Percentiles rank a stretch among this genome's conserved stretches.
phyloP scores from a whole-genome alignment of 345 rosid genomes.

The Eucalyptus regnans region DNA sequence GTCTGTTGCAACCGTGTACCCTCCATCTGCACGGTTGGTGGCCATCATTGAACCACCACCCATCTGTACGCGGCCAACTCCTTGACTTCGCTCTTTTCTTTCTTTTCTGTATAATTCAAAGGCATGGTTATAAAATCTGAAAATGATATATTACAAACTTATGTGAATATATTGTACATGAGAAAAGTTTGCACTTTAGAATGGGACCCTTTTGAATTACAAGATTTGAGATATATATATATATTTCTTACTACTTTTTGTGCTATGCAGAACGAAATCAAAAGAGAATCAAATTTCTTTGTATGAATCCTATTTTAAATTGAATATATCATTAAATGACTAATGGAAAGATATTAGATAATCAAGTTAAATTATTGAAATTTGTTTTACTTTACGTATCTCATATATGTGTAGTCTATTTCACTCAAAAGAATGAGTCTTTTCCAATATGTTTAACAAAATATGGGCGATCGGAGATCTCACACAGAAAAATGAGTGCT shows the following conservation, averaged over 20 bases:
- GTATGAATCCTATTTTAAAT: not conserved
- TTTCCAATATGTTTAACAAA: not conserved
- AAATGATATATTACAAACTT: not conserved
- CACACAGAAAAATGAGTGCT: not conserved
- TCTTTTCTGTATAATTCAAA: not conserved
- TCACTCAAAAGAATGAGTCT: not conserved
- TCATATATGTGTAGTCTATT: not conserved
- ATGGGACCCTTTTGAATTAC: not conserved
- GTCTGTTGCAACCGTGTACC: not conserved
- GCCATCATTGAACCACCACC: not conserved
- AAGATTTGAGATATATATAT: not conserved
- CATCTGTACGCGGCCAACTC: not conserved
- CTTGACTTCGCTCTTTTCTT: not conserved
- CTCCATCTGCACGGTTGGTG: not conserved
- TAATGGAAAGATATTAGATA: not conserved
- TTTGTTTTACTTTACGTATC: not conserved
- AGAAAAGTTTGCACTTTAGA: not conserved
- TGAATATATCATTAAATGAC: not conserved
- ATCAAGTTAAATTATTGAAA: not conserved
- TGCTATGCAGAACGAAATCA: not conserved
- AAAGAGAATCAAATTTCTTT: not conserved
- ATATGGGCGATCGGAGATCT: not conserved
- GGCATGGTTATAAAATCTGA: not conserved
- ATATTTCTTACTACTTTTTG: not conserved
- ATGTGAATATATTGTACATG: not conserved